Evolutionary conservation across 441 rosid genomes (phyloP).

Genomic region (Bruguiera hainesii): DNA sequence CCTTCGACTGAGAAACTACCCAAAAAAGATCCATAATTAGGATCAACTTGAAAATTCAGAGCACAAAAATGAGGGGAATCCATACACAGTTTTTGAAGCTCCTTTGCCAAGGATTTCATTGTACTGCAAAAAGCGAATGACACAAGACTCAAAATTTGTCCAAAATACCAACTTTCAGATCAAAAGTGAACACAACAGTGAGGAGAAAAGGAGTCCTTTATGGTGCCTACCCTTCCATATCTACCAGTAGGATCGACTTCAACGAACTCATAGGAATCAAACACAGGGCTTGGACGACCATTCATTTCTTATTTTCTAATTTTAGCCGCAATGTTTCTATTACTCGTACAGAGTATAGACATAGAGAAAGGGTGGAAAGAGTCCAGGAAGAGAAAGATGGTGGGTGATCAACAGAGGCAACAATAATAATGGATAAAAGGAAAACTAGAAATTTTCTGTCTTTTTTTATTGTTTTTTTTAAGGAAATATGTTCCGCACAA

Average conservation of each 20-base stretch:
- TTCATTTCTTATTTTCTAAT: constrained; percentile 32
- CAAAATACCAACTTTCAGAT: constrained; percentile 11
- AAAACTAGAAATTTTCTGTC: neutral
- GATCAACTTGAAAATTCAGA: constrained; percentile 18
- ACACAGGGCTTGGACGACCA: constrained; percentile 27
- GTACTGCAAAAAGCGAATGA: constrained; percentile 49
- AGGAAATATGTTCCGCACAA: neutral
- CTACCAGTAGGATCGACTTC: constrained; percentile 98
- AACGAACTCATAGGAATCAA: constrained; percentile 56
- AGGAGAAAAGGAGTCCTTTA: constrained; percentile 31
- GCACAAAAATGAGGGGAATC: constrained; percentile 11
- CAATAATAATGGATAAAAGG: neutral
- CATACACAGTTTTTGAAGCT: constrained; percentile 91
- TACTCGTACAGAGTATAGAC: neutral
- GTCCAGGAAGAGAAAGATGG: constrained; percentile 3
- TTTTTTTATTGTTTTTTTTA: neutral
- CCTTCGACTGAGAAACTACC: constrained; percentile 6
- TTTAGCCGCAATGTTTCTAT: constrained; percentile 2
- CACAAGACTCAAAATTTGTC: constrained; percentile 4
- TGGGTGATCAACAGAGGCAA: no score
- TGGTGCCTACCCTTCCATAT: constrained; percentile 85
- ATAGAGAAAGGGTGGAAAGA: neutral
- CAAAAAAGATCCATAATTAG: constrained; percentile 19
- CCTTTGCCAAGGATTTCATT: constrained; percentile 89
- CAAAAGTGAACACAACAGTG: neutral